Conservation (phyloP, 495 filamentous ascomycete genomes). For the Lineolata rhizophorae region DNA sequence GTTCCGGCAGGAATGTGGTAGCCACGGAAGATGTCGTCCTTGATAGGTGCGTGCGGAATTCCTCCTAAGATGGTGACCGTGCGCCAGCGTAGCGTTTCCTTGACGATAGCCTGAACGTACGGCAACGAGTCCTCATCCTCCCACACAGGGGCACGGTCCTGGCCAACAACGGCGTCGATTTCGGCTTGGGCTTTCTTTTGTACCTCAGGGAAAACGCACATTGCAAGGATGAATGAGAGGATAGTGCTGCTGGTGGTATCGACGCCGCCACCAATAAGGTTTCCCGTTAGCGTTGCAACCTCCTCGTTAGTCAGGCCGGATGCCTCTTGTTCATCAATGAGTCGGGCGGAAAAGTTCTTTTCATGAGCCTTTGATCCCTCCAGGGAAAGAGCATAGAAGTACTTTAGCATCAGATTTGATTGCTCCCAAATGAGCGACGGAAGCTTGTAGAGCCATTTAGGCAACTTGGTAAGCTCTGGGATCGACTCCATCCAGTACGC, state of each 20-base stretch:
- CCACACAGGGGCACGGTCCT: slow-evolving; percentile 13
- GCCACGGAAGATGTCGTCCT: slow-evolving; percentile 25
- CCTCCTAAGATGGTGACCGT: slow-evolving; percentile 22
- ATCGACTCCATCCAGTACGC: too few relatives aligned
- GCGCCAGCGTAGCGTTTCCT: slow-evolving; percentile 26
- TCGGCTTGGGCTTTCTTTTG: slow-evolving; percentile 34
- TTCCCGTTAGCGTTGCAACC: too few relatives aligned
- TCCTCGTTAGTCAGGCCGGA: too few relatives aligned
- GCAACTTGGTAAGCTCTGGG: too few relatives aligned
- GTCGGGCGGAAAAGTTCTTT: too few relatives aligned
- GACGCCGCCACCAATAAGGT: too few relatives aligned
- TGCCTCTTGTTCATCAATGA: too few relatives aligned
- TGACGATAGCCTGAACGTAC: slow-evolving; percentile 24
- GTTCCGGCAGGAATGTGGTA: slow-evolving; percentile 27
- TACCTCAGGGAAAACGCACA: slow-evolving; percentile 26
- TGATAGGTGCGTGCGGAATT: slow-evolving; percentile 30
- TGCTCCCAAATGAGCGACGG: too few relatives aligned
- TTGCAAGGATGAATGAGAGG: slow-evolving; percentile 23
- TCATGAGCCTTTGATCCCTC: too few relatives aligned
- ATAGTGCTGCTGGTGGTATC: slow-evolving; percentile 28
- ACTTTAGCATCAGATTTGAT: too few relatives aligned
- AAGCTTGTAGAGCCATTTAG: too few relatives aligned
- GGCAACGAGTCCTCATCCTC: slow-evolving; percentile 19
- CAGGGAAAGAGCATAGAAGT: too few relatives aligned
- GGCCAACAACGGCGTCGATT: slow-evolving; percentile 29